Conservation (phyloP, 306 rosid genomes). For the Fragaria nilgerrensis region DNA sequence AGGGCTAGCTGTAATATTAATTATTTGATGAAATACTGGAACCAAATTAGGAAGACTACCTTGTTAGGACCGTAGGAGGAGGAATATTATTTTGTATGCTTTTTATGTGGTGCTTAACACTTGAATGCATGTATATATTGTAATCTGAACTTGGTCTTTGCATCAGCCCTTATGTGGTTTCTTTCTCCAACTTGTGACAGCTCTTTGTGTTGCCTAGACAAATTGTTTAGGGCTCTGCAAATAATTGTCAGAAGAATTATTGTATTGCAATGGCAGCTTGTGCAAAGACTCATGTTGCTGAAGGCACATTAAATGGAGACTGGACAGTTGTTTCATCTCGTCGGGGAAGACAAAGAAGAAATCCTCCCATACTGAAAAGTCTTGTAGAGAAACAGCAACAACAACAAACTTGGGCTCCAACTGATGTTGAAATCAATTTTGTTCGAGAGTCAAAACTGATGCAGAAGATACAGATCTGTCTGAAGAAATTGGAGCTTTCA, state of each 20-base stretch:
- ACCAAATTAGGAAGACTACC: too few species aligned
- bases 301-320: slow-evolving; percentile 35
- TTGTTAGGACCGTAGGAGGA: too few species aligned
- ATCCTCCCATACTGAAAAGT: slow-evolving; percentile 15
- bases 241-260: neutral
- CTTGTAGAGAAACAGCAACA: slow-evolving; percentile 33
- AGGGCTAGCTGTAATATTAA: too few species aligned
- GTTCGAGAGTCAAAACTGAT: slow-evolving; percentile 43
- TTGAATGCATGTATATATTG: neutral
- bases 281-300: slow-evolving; percentile 36
- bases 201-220: neutral
- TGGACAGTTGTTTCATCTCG: slow-evolving; percentile 80
- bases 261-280: slow-evolving; percentile 56
- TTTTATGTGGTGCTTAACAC: neutral
- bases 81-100: neutral
- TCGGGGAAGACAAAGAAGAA: slow-evolving; percentile 46
- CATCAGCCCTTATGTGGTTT: neutral
- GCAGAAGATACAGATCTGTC: slow-evolving; percentile 51
- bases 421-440: slow-evolving; percentile 47
- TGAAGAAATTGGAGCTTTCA: slow-evolving; percentile 51
- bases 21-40: too few species aligned
- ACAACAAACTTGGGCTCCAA: slow-evolving; percentile 43
- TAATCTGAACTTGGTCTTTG: neutral
- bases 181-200: neutral
- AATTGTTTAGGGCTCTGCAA: neutral